Percentiles rank a stretch among this genome's conserved stretches.
phyloP scores from a whole-genome alignment of 306 rosid species.

The Cucurbita pepo region DNA sequence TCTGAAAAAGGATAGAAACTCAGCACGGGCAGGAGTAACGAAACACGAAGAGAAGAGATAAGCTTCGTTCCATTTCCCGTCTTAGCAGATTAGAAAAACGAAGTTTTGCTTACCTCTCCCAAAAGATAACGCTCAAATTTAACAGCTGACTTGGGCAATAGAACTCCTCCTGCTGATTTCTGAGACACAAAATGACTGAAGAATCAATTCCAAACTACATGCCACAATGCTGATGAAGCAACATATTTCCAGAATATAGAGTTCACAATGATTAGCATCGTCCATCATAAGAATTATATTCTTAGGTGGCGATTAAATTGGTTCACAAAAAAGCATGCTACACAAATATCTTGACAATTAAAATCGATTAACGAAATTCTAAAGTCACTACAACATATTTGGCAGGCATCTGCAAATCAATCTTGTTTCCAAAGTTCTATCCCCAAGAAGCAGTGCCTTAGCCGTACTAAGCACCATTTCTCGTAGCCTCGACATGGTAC shows the following conservation, averaged over 20 bases:
- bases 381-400: not conserved
- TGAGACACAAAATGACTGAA: conserved; percentile 10
- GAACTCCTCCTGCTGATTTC: conserved; percentile 82
- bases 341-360: not conserved
- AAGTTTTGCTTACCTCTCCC: conserved; percentile 56
- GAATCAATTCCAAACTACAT: not conserved
- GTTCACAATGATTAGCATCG: not conserved
- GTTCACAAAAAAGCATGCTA: not conserved
- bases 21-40: not conserved
- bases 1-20: conserved; percentile 22
- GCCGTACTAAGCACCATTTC: not conserved
- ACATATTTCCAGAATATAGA: not conserved
- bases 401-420: not conserved
- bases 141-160: conserved; percentile 81
- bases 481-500: not conserved
- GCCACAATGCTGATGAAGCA: not conserved
- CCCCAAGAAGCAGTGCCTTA: not conserved
- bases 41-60: not conserved
- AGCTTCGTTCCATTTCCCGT: not conserved
- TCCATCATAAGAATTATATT: not conserved
- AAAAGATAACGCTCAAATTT: conserved; percentile 78
- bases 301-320: not conserved
- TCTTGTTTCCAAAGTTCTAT: not conserved
- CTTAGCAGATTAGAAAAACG: not conserved
- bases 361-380: not conserved